Evolutionary conservation across 495 filamentous ascomycete species (phyloP), one percentile per base, ranked within the genome.

Genomic region (Niebla homalea): DNA sequence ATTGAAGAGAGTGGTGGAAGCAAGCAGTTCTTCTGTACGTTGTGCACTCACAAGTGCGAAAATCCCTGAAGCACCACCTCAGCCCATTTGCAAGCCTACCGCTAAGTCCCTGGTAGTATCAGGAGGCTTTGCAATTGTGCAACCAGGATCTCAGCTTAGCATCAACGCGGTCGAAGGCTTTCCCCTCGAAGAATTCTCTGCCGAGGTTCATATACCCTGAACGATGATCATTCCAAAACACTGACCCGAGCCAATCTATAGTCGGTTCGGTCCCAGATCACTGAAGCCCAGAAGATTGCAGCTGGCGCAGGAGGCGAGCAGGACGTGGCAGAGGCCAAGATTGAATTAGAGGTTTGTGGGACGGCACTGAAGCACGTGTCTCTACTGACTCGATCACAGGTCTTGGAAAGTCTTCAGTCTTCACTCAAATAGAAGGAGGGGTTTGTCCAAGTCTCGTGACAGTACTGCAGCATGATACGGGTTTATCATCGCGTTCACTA

Each of bases 1-100:
- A 80, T 97, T 59, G 92, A 97, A 76, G 92, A 99, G 78, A 78
- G 73, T 61, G 74, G 80, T 58, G 84, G 86, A 64, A 94, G 68
- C 85, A 96, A 97, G 81, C 85, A 92, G 68, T 97, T 87, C 74
- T 99, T 97, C 85, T 76, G 92, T 96, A 85, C 60, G 90, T 79
- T 45, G 19, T 15, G 18, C 6, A 41, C 12, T 15, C 38, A 18
- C 38, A 4, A 22, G 21, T 6, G 38, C 39, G 5, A 18, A 7
- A 12, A 41, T 37, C 10, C 6, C 5, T 22, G 18, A 41, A 41
- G 39, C 2, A 3, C 21, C 39, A 25, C 11, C 10, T 15, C 15
- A 41, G 8, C 21, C 15, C 39, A 16, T 6, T 41, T 22, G 11
- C 16, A 15, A 41, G 21, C 18, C 39, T 41, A 22, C 16, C 5